These are phyloP conservation scores for Diplotaxis tenuifolia DNA, from an alignment of 345 rosid species.

Conservation along the genomic window DNA sequence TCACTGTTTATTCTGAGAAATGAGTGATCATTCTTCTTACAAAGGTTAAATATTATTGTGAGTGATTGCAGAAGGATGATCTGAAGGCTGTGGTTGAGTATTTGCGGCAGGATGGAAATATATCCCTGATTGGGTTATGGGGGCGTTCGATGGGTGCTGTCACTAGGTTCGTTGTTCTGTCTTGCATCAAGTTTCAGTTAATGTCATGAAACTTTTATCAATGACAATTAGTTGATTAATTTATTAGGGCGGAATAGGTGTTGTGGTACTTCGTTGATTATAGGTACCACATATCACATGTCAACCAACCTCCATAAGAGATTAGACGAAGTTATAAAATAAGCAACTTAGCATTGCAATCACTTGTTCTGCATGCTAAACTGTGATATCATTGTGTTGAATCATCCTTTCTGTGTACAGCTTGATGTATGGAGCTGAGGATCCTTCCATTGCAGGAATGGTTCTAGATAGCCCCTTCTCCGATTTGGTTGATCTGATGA, in stretches of 20 bases:
- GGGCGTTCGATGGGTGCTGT: constrained; percentile 98
- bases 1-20: neutral
- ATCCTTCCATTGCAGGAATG: constrained; percentile 94
- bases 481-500: constrained; percentile 88
- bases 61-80: constrained; percentile 75
- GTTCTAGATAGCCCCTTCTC: constrained; percentile 93
- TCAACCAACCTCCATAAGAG: neutral
- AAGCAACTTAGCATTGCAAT: neutral
- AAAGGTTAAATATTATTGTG: constrained; percentile 8
- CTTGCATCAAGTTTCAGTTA: constrained; percentile 1
- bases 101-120: constrained; percentile 80
- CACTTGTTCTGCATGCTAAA: constrained; percentile 14
- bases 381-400: neutral
- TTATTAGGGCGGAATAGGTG: neutral
- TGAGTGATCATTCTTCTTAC: constrained; percentile 13
- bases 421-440: constrained; percentile 90
- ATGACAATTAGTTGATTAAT: neutral
- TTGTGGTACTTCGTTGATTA: neutral
- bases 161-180: constrained; percentile 58
- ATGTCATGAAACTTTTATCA: neutral
- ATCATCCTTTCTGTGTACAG: constrained; percentile 41
- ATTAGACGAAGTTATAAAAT: neutral
- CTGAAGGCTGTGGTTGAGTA: constrained; percentile 77
- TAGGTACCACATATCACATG: neutral
- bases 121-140: constrained; percentile 91